phyloP scores from a whole-genome alignment of 345 rosid species.

The Fremontodendron californicum region DNA sequence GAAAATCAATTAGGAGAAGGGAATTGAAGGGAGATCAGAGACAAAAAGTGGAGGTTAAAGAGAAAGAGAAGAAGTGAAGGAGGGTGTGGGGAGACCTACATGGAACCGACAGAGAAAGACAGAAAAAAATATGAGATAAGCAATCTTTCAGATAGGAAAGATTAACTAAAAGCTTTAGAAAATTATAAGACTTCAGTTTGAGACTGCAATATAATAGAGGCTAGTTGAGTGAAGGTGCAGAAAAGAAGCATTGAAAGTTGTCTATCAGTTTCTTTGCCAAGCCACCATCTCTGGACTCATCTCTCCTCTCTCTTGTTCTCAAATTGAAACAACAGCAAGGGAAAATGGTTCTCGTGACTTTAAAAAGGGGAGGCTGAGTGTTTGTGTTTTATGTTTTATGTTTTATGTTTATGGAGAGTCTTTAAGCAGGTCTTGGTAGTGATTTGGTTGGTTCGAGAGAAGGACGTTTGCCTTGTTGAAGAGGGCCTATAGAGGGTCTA shows the following conservation, averaged over 20 bases:
- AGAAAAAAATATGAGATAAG: constrained; percentile 14
- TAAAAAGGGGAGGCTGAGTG: constrained; percentile 33
- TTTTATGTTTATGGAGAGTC: neutral
- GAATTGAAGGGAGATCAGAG: neutral
- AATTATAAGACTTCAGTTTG: too few relatives aligned
- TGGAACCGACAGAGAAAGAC: constrained; percentile 55
- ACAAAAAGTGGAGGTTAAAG: constrained; percentile 8
- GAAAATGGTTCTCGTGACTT: constrained; percentile 78
- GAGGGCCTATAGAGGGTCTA: constrained; percentile 24
- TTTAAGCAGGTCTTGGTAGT: neutral
- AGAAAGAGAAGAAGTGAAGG: constrained; percentile 12
- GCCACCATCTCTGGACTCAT: constrained; percentile 43
- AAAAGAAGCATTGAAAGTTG: constrained; percentile 66
- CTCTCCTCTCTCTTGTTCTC: constrained; percentile 37
- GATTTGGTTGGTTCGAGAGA: neutral
- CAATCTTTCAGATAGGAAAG: constrained; percentile 35
- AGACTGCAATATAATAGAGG: constrained; percentile 70
- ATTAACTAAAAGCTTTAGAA: constrained; percentile 45
- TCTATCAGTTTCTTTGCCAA: constrained; percentile 90
- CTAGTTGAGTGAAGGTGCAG: constrained; percentile 52
- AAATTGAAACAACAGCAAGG: constrained; percentile 35
- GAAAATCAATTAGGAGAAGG: constrained; percentile 1
- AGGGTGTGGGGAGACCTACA: constrained; percentile 56
- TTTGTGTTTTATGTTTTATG: constrained; percentile 2
- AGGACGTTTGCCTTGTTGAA: constrained; percentile 32